Evolutionary conservation across 2,329 filamentous ascomycete species (phyloP), one percentile per base, ranked within the genome.

Genomic region (Xylaria multiplex): DNA sequence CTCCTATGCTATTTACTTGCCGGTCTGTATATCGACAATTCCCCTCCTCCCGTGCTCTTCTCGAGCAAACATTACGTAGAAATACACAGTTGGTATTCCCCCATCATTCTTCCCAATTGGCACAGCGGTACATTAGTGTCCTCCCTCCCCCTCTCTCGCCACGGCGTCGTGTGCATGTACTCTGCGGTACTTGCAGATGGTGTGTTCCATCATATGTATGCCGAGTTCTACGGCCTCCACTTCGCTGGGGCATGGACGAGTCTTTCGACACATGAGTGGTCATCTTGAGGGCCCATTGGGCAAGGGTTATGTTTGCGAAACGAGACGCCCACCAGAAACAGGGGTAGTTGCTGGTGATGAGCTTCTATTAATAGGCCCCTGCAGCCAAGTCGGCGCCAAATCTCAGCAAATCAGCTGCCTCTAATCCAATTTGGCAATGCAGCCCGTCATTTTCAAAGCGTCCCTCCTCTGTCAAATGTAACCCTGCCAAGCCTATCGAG

Each of bases 241-340:
- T 56, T 67, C 66, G 69, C 65, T 66, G 65, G 61, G 60, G 65
- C 56, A 62, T 66, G 66, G 68, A 68, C 66, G 22, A 58, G 55
- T 45, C 57, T 65, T 53, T 48, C 52, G 55, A 46, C 40, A 66
- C 67, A 46, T 75, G 67, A 75, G 55, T 76, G 74, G 74, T 43
- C 65, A 62, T 32, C 62, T 56, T 60, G 16, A 48, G 59, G 40
- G 35, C 64, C 60, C 8, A 62, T 59, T 42, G 43, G 58, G 67
- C 69, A 74, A 60, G 73, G 72, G 50, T 66, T 64, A 69, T 72
- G 73, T 76, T 75, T 76, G 73, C 74, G 73, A 74, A 74, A 75
- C 74, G 68, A 75, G 72, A 73, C 70, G 65, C 56, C 68, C 40
- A 59, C 53, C 54, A 65, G 55, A 50, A 61, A 63, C 66, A 65